Evolutionary conservation across 1,284 basidiomycete genomes (phyloP), one percentile per base, ranked within the genome.

Genomic region (Cystobasidiaceae sp.): DNA sequence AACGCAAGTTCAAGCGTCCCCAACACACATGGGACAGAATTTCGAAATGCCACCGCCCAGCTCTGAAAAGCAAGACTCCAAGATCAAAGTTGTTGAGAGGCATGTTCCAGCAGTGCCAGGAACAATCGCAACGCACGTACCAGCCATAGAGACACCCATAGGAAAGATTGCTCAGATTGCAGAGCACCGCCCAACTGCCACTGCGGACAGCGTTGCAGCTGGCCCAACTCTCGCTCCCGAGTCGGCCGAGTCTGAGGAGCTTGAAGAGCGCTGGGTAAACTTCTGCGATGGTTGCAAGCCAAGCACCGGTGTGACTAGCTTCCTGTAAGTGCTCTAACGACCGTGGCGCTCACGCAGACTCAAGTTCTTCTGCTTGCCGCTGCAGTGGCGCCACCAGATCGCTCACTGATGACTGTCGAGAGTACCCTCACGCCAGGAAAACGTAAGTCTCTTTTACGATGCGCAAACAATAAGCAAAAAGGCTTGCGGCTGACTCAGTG

Each of bases 281-380:
- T 21, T 55, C 17, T 55, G 51, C 34, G 28, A 55, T 25, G 34
- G 34, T 2, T 55, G 51, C 23, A 41, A 55, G 23, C 8, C 33
- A 2, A 55, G 51, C 23, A 55, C 51, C 4, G 51, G 51, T 23
- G 51, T 55, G 4, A 55, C 51, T 23, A 55, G 51, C 51, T 55
- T 55, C n/a, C 8, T 37, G 51, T 55, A 23, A 37, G 51, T 21
- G 6, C 23, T 13, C 11, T 17, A 6, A 21, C n/a, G n/a, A 3
- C 21, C 19, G 25, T 15, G 17, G 4, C 51, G 28, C 21, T 30
- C 4, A 4, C 51, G 27, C 34, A 23, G 34, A 41, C 21, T 30
- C 4, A 4, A 33, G n/a, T n/a, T n/a, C n/a, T n/a, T 41, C 2
- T n/a, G 7, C 21, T 34, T 55, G 33, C 8, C 4, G 1, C 21